Evolutionary conservation across 2,329 filamentous ascomycete species (phyloP), one percentile per base, ranked within the genome.

Genomic region (Cladosporium sp.): DNA sequence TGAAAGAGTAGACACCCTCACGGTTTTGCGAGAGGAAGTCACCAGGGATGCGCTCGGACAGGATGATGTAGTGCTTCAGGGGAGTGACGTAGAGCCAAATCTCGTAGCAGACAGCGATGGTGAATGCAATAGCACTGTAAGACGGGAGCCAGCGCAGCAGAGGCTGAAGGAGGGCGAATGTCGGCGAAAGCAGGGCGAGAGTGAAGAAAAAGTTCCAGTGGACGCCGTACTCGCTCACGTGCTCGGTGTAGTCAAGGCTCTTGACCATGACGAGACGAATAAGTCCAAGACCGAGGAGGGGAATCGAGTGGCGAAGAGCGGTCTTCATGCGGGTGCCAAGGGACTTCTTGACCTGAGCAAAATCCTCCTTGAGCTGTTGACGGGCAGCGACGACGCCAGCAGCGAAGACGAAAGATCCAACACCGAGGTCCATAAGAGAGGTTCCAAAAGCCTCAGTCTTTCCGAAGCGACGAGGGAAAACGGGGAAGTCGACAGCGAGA

Each of bases 181-280:
- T 96, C 0, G 92, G 92, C 0, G 93, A 91, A 22, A 99, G 77
- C 48, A 97, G 83, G 5, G 86, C 92, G 9, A 99, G 80, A 0
- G 94, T 99, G 75, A 97, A 97, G 80, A 99, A 99, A 74, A 99
- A 99, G 73, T 99, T 99, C 94, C 94, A 99, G 73, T 99, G 94
- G 9, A 99, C 90, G 42, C 94, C 94, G 70, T 99, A 99, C 71
- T 99, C 94, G 13, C 90, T 91, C 58, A 97, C 91, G 76, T 99
- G 94, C 72, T 99, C 94, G 3, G 92, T 92, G 70, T 99, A 99
- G 70, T 97, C 91, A 28, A 97, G 78, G 6, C 90, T 90, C 75
- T 99, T 99, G 69, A 97, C 92, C 65, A 87, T 95, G 64, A 91
- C 84, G 22, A 97, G 80, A 22, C 94, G 85, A 56, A 95, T 78